Percentiles rank a stretch among this genome's conserved stretches.
These are phyloP conservation scores for Lindgomyces ingoldianus DNA, from an alignment of 495 filamentous ascomycete species.

Conservation along the genomic window DNA sequence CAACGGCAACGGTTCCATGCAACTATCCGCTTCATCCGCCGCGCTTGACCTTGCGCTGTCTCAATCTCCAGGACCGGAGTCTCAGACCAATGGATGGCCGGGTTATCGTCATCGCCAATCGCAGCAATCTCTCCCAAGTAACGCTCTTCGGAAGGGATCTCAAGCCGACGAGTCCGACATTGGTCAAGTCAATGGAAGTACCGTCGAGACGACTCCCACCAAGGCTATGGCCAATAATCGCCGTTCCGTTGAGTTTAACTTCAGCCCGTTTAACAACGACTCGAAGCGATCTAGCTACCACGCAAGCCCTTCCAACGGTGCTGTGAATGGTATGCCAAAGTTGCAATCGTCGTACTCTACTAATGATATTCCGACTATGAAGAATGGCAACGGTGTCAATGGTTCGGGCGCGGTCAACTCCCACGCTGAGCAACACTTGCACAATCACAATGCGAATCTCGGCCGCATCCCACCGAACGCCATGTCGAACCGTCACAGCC, in stretches of 20 bases:
- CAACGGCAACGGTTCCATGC: constrained; percentile 63
- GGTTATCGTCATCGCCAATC: constrained; percentile 68
- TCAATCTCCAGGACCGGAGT: constrained; percentile 65
- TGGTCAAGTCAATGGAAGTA: constrained; percentile 32
- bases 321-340: constrained; percentile 55
- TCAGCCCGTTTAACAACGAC: constrained; percentile 32
- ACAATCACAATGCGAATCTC: constrained; percentile 78
- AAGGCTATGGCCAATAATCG: constrained; percentile 55
- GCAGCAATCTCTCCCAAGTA: constrained; percentile 80
- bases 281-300: constrained; percentile 45
- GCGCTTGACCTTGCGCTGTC: constrained; percentile 78
- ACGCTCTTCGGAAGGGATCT: constrained; percentile 43
- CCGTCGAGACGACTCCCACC: constrained; percentile 36
- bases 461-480: constrained; percentile 71
- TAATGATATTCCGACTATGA: constrained; percentile 85
- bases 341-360: constrained; percentile 87
- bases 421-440: constrained; percentile 72
- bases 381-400: constrained; percentile 51
- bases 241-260: constrained; percentile 55
- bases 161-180: constrained; percentile 40
- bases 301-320: constrained; percentile 56
- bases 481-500: constrained; percentile 63
- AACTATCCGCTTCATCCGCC: constrained; percentile 79
- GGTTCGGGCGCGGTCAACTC: constrained; percentile 60
- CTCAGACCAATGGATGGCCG: constrained; percentile 56